Evolutionary conservation across 352 stramenopile species (phyloP).

Genomic region (Phytophthora nicotianae): DNA sequence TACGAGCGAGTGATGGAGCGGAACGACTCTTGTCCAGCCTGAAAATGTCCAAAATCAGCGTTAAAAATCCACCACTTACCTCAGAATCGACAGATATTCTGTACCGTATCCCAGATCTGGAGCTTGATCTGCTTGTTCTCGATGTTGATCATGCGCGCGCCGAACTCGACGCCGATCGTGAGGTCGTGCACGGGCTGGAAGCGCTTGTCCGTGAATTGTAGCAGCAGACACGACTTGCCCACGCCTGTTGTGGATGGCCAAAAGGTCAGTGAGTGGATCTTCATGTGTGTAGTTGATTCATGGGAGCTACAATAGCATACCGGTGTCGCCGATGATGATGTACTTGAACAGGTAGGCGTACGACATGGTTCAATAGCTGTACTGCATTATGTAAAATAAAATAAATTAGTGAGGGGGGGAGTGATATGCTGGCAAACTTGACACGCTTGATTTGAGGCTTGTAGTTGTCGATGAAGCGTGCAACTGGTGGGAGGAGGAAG

Average conservation of each 20-base stretch:
- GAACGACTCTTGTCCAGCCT: constrained; percentile 99
- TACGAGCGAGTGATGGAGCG: constrained; percentile 99
- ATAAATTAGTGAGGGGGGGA: constrained; percentile 1
- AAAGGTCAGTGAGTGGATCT: constrained; percentile 6
- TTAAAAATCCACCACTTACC: constrained; percentile 3
- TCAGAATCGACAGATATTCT: neutral
- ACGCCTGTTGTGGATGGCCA: constrained; percentile 86
- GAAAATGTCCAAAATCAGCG: constrained; percentile 13
- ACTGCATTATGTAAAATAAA: neutral
- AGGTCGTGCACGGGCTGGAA: constrained; percentile 99
- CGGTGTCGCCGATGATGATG: constrained; percentile 99
- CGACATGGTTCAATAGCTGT: constrained; percentile 68
- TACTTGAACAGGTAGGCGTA: constrained; percentile 98
- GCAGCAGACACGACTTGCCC: constrained; percentile 99
- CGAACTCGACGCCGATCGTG: constrained; percentile 99
- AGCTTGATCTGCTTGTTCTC: constrained; percentile 98
- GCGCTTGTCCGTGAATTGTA: constrained; percentile 99
- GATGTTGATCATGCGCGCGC: constrained; percentile 99
- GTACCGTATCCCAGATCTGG: constrained; percentile 97
- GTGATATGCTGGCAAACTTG: constrained; percentile 1
- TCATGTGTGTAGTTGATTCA: neutral
- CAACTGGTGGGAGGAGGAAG: neutral
- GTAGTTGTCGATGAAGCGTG: neutral
- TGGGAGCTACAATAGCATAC: constrained; percentile 39
- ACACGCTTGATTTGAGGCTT: constrained; percentile 7